Evolutionary conservation across 768 basidiomycete species (phyloP).

Genomic region (Boletus vermiculosoides): DNA sequence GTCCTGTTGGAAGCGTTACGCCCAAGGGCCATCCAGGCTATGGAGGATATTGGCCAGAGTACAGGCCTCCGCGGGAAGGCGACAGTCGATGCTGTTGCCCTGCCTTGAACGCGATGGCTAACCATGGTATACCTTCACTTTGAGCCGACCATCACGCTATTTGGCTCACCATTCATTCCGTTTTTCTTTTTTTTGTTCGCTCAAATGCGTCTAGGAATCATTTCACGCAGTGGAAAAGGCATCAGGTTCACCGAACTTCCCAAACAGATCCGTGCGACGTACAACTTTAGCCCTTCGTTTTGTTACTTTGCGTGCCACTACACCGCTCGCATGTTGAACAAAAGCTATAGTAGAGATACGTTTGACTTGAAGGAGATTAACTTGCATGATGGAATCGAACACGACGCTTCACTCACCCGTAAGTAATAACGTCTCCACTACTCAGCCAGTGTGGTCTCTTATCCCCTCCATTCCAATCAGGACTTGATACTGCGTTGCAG

Average conservation of each 20-base stretch:
- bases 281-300: slow-evolving; percentile 69
- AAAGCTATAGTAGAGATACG: slow-evolving; percentile 52
- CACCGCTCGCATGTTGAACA: slow-evolving; percentile 55
- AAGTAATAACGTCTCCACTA: neutral
- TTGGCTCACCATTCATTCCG: neutral
- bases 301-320: slow-evolving; percentile 61
- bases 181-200: neutral
- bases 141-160: slow-evolving; percentile 32
- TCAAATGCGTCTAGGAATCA: slow-evolving; percentile 29
- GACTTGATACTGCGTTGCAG: slow-evolving; percentile 47
- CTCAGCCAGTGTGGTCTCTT: neutral
- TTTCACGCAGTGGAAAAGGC: slow-evolving; percentile 62
- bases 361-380: slow-evolving; percentile 52
- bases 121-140: slow-evolving; percentile 64
- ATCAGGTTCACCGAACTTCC: slow-evolving; percentile 54
- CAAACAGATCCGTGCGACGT: slow-evolving; percentile 46
- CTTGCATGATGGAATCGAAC: slow-evolving; percentile 18
- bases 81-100: slow-evolving; percentile 75
- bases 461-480: slow-evolving; percentile 32
- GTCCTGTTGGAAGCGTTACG: slow-evolving; percentile 50
- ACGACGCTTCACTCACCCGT: slow-evolving; percentile 31
- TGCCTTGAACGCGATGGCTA: slow-evolving; percentile 74
- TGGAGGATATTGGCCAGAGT: slow-evolving; percentile 69
- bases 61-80: slow-evolving; percentile 50
- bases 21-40: slow-evolving; percentile 52